phyloP scores from a whole-genome alignment of 768 basidiomycete genomes.

The Erythrobasidium yunnanense region DNA sequence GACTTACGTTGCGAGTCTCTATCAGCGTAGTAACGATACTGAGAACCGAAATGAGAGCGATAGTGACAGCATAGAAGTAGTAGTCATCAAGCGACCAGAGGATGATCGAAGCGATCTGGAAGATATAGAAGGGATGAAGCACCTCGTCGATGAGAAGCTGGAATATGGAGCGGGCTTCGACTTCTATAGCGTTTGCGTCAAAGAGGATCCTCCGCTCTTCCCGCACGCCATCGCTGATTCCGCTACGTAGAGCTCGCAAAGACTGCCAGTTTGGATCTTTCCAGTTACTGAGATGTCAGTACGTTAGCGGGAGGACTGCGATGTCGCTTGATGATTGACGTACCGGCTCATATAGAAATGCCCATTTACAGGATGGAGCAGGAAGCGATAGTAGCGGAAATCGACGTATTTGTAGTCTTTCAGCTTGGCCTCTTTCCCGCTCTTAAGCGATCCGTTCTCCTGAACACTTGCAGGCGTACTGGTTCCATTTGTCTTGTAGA shows the following conservation, averaged over 20 bases:
- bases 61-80: constrained; percentile 57
- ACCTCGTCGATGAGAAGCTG: constrained; percentile 81
- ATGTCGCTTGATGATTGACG: not conserved
- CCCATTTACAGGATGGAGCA: constrained; percentile 70
- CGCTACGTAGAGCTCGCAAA: constrained; percentile 54
- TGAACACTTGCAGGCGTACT: not conserved
- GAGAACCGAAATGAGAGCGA: constrained; percentile 73
- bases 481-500: constrained; percentile 6
- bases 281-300: constrained; percentile 60
- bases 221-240: constrained; percentile 51
- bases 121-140: constrained; percentile 95
- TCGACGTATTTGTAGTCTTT: constrained; percentile 59
- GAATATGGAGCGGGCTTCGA: constrained; percentile 70
- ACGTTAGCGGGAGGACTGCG: not conserved
- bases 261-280: constrained; percentile 65
- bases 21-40: constrained; percentile 76
- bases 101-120: constrained; percentile 88
- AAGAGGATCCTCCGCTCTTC: constrained; percentile 64
- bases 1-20: constrained; percentile 76
- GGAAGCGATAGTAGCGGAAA: constrained; percentile 85
- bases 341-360: constrained; percentile 72
- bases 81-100: constrained; percentile 94
- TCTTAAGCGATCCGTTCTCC: constrained; percentile 1
- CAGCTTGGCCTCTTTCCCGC: constrained; percentile 7
- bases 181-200: constrained; percentile 75